Conservation (phyloP, 179 eudicot species). For the Spinacia oleracea region DNA sequence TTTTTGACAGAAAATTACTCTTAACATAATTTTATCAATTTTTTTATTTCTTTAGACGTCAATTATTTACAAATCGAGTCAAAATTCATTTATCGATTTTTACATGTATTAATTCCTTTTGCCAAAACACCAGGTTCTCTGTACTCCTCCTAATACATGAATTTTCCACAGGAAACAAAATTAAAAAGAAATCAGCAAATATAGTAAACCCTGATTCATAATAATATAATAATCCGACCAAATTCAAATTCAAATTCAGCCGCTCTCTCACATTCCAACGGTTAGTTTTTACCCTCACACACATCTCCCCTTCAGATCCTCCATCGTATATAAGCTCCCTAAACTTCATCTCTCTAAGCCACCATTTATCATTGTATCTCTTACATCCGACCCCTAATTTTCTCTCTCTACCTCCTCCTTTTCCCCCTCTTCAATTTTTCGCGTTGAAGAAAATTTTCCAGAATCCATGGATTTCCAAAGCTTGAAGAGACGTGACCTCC, state of each 20-base stretch:
- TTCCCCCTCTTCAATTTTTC: slow-evolving; percentile 33
- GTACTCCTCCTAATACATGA: background rate
- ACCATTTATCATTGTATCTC: slow-evolving; percentile 14
- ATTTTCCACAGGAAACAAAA: background rate
- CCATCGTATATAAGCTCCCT: background rate
- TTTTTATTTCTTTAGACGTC: too few relatives aligned
- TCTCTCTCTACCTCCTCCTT: background rate
- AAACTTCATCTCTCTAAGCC: background rate
- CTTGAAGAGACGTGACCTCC: slow-evolving; percentile 72
- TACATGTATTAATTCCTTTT: too few relatives aligned
- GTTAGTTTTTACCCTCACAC: slow-evolving; percentile 9
- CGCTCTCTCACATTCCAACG: slow-evolving; percentile 31
- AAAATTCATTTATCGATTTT: too few relatives aligned
- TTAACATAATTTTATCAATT: too few relatives aligned
- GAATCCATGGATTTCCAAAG: slow-evolving; percentile 70
- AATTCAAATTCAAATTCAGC: slow-evolving; percentile 27
- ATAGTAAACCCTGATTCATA: background rate
- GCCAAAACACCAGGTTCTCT: background rate
- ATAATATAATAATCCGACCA: slow-evolving; percentile 3
- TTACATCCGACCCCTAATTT: background rate
- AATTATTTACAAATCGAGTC: too few relatives aligned
- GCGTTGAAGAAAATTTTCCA: slow-evolving; percentile 23
- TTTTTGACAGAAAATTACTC: too few relatives aligned
- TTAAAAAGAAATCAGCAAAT: background rate
- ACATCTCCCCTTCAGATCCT: background rate